Percentiles rank a stretch among this genome's conserved stretches.
These are phyloP conservation scores for Epichloe hybrida DNA, from an alignment of 2,329 filamentous ascomycete species.

Conservation along the genomic window DNA sequence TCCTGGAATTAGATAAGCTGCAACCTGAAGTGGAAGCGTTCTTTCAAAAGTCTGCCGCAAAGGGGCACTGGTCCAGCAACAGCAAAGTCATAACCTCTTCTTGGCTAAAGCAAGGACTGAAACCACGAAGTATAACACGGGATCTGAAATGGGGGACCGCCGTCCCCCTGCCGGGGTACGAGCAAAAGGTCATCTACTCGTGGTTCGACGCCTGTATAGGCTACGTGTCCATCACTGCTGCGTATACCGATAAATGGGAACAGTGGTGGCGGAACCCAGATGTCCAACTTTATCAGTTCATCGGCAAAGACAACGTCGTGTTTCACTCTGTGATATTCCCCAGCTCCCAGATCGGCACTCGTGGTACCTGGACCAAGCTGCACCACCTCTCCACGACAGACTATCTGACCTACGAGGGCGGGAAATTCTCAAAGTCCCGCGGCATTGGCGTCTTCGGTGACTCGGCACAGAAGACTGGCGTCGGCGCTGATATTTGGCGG, in stretches of 20 bases:
- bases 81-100: slow-evolving; percentile 56
- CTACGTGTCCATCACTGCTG: slow-evolving; percentile 74
- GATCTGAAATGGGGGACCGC: slow-evolving; percentile 65
- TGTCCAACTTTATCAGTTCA: slow-evolving; percentile 74
- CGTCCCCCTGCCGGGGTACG: slow-evolving; percentile 34
- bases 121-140: slow-evolving; percentile 69
- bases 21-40: slow-evolving; percentile 60
- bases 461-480: slow-evolving; percentile 66
- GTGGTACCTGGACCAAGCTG: slow-evolving; percentile 69
- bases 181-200: slow-evolving; percentile 61
- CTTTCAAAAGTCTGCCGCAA: slow-evolving; percentile 52
- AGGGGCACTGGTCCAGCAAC: slow-evolving; percentile 60
- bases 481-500: slow-evolving; percentile 65
- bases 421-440: slow-evolving; percentile 74
- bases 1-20: slow-evolving; percentile 63
- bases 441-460: slow-evolving; percentile 74
- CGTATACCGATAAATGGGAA: slow-evolving; percentile 68
- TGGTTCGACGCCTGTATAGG: slow-evolving; percentile 78
- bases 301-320: slow-evolving; percentile 54
- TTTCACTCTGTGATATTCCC: slow-evolving; percentile 83
- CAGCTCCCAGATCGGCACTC: slow-evolving; percentile 59
- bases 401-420: slow-evolving; percentile 59
- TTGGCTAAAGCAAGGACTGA: slow-evolving; percentile 63
- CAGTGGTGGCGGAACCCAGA: slow-evolving; percentile 78
- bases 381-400: slow-evolving; percentile 71